A percentile compares a stretch with the other conserved stretches of the same genome.
Evolutionary conservation across 192 early-diverging fungal species (phyloP).

Genomic region (Coemansia sp.): DNA sequence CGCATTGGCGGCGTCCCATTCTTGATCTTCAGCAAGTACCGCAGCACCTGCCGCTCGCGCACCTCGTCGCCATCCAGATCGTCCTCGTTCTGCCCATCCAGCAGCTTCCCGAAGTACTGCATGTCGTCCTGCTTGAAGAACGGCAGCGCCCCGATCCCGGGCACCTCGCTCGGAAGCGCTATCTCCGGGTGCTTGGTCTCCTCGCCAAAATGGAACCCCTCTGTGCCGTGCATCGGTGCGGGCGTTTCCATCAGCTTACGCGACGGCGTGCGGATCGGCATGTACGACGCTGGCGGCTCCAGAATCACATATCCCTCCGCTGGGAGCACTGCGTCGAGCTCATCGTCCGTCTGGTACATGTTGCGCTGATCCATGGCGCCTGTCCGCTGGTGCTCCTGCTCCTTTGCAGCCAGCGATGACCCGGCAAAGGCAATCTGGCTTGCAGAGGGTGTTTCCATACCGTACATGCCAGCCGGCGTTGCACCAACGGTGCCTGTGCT

Average conservation of each 20-base stretch:
- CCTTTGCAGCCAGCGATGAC: constrained; percentile 83
- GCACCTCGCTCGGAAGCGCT: constrained; percentile 82
- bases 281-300: constrained; percentile 83
- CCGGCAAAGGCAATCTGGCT: constrained; percentile 49
- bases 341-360: constrained; percentile 83
- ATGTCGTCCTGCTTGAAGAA: constrained; percentile 97
- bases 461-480: constrained; percentile 40
- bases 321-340: constrained; percentile 94
- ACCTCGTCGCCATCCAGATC: constrained; percentile 82
- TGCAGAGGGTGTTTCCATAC: constrained; percentile 76
- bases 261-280: constrained; percentile 93
- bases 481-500: constrained; percentile 26
- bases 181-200: constrained; percentile 61
- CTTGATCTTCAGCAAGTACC: constrained; percentile 95
- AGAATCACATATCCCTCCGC: constrained; percentile 86
- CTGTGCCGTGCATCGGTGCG: constrained; percentile 72
- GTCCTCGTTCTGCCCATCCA: constrained; percentile 82
- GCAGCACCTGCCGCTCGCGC: constrained; percentile 95
- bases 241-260: constrained; percentile 95
- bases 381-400: constrained; percentile 52
- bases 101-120: constrained; percentile 92
- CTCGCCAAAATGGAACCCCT: constrained; percentile 82
- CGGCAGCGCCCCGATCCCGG: constrained; percentile 82
- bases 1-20: constrained; percentile 95
- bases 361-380: constrained; percentile 89